Evolutionary conservation across 75 land plant species (phyloP), one percentile per base, ranked within the genome.

Genomic region (Sequoiadendron giganteum): DNA sequence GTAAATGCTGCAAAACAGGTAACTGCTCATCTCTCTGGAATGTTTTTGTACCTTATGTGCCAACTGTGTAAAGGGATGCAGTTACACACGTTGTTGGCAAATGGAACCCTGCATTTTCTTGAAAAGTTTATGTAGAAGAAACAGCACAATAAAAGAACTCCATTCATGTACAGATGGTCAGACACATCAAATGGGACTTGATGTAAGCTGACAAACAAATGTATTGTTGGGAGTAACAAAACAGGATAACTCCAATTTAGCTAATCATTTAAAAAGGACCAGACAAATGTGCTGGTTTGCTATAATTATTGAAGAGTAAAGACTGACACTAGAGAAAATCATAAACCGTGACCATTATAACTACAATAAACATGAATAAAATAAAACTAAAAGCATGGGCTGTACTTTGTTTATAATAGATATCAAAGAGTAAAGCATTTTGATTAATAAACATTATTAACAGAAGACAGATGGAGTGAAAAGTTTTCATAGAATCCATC

Each of bases 1-100:
- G 99, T 98, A 40, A 97, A 97, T 91, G 99, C 99, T 85, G 99
- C 99, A n/a, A 98, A 98, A 90, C 94, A 95, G 91, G 99, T 98
- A 84, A 16, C 28, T 34, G 72, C 25, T 56, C 38, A 40, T 34
- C 68, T 10, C 61, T 45, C 42, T 48, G 36, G n/a, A 49, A 52
- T 36, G n/a, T 25, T 45, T 83, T 42, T 25, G 5, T 43, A 83
- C 30, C 15, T 38, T 42, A 38, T 9, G 47, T 25, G 15, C 32
- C 42, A 83, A 83, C 13, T 2, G 85, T 83, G 1, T 28, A 47
- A 19, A 28, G 14, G n/a, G 11, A 10, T 86, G 86, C 25, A 79
- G 32, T 21, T 13, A 86, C 86, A 85, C n/a, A 75, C 4, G 14
- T 75, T 75, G 30, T 25, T 65, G n/a, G n/a, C 9, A 7, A 65